Conservation (phyloP, 768 basidiomycete genomes). For the Leccinum barrowsii region DNA sequence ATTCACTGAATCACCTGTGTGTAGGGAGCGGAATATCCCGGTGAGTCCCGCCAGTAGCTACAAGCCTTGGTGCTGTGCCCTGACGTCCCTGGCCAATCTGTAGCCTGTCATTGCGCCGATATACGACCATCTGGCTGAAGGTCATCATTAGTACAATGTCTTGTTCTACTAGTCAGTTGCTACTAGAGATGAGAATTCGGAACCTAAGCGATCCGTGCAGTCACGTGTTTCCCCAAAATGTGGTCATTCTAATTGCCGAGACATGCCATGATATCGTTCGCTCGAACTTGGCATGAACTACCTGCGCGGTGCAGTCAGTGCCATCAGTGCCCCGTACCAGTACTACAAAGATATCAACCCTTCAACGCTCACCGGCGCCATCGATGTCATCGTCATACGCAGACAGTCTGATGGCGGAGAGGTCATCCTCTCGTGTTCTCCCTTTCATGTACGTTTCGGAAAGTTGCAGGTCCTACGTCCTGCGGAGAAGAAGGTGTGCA, state of each 20-base stretch:
- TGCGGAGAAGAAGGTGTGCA: constrained; percentile 82
- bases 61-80: background rate
- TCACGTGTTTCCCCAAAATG: constrained; percentile 23
- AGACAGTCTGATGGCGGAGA: constrained; percentile 61
- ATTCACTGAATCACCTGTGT: constrained; percentile 14
- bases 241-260: background rate
- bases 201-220: background rate
- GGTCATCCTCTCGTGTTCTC: constrained; percentile 80
- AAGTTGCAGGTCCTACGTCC: constrained; percentile 95
- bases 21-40: constrained; percentile 80
- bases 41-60: constrained; percentile 41
- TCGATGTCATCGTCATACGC: constrained; percentile 96
- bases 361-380: constrained; percentile 94
- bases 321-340: constrained; percentile 82
- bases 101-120: constrained; percentile 63
- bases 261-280: background rate
- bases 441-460: constrained; percentile 97
- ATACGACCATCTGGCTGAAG: constrained; percentile 54
- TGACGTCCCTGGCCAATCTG: background rate
- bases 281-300: constrained; percentile 63
- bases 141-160: constrained; percentile 23
- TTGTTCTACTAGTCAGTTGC: background rate
- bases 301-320: constrained; percentile 79
- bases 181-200: background rate
- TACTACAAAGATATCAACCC: constrained; percentile 96